Conservation (phyloP, 2,329 filamentous ascomycete genomes). For the Neonectria coccinea region DNA sequence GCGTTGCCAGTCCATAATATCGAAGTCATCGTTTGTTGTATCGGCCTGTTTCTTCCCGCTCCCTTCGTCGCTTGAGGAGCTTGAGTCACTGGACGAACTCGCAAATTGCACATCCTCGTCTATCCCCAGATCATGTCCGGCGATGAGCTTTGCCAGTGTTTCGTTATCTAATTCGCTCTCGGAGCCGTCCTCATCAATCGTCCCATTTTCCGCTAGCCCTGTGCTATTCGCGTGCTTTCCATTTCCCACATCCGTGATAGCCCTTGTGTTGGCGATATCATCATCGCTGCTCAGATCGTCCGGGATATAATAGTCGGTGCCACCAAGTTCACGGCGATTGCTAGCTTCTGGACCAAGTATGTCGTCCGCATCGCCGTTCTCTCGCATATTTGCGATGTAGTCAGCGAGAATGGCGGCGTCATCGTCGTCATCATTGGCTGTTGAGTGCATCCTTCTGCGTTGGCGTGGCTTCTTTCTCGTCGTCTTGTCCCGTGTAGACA, state of each 20-base stretch:
- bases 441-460: constrained; percentile 33
- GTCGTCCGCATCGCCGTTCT: constrained; percentile 68
- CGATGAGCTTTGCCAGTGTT: constrained; percentile 42
- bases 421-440: constrained; percentile 55
- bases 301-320: constrained; percentile 40
- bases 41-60: constrained; percentile 50
- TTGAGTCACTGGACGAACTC: constrained; percentile 34
- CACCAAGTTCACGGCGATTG: constrained; percentile 44
- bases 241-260: background rate
- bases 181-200: constrained; percentile 6
- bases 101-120: constrained; percentile 34
- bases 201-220: background rate
- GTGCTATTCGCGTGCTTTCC: background rate
- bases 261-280: background rate
- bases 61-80: constrained; percentile 25
- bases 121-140: constrained; percentile 36
- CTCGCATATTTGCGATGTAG: constrained; percentile 76
- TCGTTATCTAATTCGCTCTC: constrained; percentile 44
- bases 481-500: constrained; percentile 19
- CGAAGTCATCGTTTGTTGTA: constrained; percentile 74
- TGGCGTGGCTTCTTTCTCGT: constrained; percentile 36
- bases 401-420: constrained; percentile 72
- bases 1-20: constrained; percentile 85
- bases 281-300: constrained; percentile 15
- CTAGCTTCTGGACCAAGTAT: constrained; percentile 72